These are phyloP conservation scores for Tagetes patula DNA, from an alignment of 129 eudicot species.

Conservation along the genomic window DNA sequence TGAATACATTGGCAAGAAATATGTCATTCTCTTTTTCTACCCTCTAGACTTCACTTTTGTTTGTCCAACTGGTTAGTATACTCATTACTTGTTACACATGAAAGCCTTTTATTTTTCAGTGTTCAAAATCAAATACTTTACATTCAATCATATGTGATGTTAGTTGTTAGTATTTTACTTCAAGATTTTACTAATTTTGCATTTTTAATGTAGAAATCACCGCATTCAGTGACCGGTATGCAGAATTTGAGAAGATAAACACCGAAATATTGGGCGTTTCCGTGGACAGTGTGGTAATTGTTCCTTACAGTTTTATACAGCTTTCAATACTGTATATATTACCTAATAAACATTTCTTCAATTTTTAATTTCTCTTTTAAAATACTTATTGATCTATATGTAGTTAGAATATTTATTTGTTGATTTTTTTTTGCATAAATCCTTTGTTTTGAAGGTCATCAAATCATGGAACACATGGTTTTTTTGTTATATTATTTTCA, in stretches of 20 bases:
- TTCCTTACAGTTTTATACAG: background rate
- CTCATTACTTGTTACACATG: background rate
- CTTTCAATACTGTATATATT: background rate
- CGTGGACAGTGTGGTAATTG: conserved; percentile 88
- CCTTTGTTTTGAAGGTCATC: conserved; percentile 3
- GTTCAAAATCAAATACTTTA: background rate
- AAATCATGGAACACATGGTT: background rate
- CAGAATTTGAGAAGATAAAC: conserved; percentile 74
- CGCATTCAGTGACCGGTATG: conserved; percentile 97
- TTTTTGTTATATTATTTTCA: background rate
- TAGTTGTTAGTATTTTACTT: background rate
- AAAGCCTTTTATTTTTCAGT: background rate
- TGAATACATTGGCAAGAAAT: conserved; percentile 88
- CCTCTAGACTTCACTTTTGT: conserved; percentile 97
- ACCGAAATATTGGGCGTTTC: conserved; percentile 93
- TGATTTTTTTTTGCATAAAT: background rate
- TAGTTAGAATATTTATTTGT: background rate
- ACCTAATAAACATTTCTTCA: background rate
- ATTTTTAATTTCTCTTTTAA: background rate
- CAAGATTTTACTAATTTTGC: background rate
- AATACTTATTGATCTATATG: background rate
- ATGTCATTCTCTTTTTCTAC: conserved; percentile 91
- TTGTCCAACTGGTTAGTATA: conserved; percentile 81
- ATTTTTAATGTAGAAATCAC: conserved; percentile 68
- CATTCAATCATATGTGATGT: too few relatives aligned